A percentile compares a stretch with the other conserved stretches of the same genome.
phyloP scores from a whole-genome alignment of 208 protist genomes.

The Trypanosoma congolense region DNA sequence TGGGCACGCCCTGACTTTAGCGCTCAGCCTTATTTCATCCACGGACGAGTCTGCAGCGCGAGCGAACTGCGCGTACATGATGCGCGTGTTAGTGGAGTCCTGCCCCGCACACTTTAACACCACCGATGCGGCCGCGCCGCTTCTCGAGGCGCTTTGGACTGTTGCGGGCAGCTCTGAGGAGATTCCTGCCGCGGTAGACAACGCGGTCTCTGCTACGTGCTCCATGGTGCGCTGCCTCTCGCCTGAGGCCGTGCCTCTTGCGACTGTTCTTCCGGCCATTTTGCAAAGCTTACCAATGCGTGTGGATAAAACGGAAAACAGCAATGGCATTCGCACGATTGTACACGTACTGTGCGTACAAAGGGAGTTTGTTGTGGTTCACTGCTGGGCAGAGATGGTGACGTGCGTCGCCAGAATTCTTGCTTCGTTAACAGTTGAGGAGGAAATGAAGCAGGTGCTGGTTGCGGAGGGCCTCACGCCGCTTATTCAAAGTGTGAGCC shows the following conservation, averaged over 20 bases:
- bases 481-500: constrained; percentile 25
- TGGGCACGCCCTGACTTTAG: constrained; percentile 42
- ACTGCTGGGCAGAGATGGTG: constrained; percentile 36
- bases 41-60: constrained; percentile 61
- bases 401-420: constrained; percentile 39
- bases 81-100: constrained; percentile 57
- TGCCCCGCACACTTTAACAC: constrained; percentile 27
- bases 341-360: constrained; percentile 39
- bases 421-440: constrained; percentile 38
- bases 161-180: constrained; percentile 33
- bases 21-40: constrained; percentile 36
- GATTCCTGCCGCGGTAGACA: constrained; percentile 74
- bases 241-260: constrained; percentile 20
- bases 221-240: constrained; percentile 58
- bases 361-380: constrained; percentile 15
- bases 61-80: constrained; percentile 64
- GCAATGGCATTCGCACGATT: constrained; percentile 50
- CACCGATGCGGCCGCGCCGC: constrained; percentile 1
- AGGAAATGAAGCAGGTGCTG: constrained; percentile 44
- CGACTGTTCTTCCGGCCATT: constrained; percentile 40
- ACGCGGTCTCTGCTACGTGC: constrained; percentile 81
- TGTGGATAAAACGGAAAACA: constrained; percentile 74
- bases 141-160: constrained; percentile 20
- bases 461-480: constrained; percentile 25
- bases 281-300: constrained; percentile 67